Evolutionary conservation across 768 basidiomycete genomes (phyloP).

Genomic region (Rhodotorula kratochvilovae): DNA sequence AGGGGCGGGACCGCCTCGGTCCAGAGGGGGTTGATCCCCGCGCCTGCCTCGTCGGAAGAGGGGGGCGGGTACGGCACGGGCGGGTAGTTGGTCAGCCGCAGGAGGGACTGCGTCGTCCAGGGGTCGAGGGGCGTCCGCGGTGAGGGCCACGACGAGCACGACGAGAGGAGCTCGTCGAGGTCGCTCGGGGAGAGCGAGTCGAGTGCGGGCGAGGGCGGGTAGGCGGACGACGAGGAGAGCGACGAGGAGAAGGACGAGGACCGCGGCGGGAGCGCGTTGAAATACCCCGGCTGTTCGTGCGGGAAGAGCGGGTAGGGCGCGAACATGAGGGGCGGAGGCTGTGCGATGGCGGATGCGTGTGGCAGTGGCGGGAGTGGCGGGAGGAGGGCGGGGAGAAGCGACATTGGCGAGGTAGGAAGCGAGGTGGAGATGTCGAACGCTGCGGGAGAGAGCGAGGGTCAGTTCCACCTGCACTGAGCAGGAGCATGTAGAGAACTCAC

Average conservation of each 20-base stretch:
- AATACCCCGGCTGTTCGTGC: not conserved
- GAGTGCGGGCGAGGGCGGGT: not conserved
- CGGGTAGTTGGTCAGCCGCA: not conserved
- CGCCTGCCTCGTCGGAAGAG: not conserved
- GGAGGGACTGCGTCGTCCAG: not conserved
- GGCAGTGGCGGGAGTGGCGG: not conserved
- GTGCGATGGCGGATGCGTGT: not conserved
- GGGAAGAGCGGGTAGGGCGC: not conserved
- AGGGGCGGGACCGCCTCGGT: not conserved
- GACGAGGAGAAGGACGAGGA: not conserved
- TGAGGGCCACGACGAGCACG: slow-evolving; percentile 6
- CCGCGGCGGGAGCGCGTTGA: not conserved
- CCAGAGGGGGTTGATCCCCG: not conserved
- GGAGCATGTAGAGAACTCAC: no score
- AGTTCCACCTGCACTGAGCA: not conserved
- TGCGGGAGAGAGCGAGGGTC: not conserved
- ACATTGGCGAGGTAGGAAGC: not conserved
- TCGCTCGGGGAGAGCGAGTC: not conserved
- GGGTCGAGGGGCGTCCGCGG: not conserved
- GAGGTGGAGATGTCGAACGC: not conserved
- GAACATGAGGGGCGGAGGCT: not conserved
- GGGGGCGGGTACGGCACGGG: not conserved
- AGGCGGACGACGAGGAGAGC: not conserved
- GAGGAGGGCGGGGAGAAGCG: not conserved
- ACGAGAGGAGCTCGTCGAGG: slow-evolving; percentile 1